A percentile compares a stretch with the other conserved stretches of the same genome.
Conservation (phyloP, 1,139 yeast species). For the Yamadazyma taylorii region DNA sequence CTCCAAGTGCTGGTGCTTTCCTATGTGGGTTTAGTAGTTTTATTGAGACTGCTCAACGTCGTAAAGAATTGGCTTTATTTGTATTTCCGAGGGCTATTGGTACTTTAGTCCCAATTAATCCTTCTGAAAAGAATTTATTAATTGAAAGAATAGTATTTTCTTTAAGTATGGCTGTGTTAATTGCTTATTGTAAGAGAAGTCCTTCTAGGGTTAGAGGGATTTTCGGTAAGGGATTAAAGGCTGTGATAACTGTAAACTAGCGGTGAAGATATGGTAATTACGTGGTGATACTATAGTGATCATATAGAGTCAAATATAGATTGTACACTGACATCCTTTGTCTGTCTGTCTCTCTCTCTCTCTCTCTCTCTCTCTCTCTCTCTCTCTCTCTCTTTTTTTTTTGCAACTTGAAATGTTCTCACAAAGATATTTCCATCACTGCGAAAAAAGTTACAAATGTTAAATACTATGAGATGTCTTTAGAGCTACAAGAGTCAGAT, state of each 20-base stretch:
- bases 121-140: conserved; percentile 25
- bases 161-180: conserved; percentile 33
- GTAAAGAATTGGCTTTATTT: conserved; percentile 41
- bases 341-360: too few species aligned
- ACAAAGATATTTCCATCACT: too few species aligned
- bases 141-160: conserved; percentile 33
- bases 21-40: conserved; percentile 37
- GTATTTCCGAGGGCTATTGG: conserved; percentile 42
- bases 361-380: too few species aligned
- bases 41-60: conserved; percentile 32
- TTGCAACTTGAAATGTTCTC: too few species aligned
- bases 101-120: conserved; percentile 30
- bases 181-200: conserved; percentile 30
- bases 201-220: conserved; percentile 35
- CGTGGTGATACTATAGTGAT: background rate
- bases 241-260: conserved; percentile 12
- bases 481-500: conserved; percentile 12
- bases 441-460: too few species aligned
- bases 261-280: too few species aligned
- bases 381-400: too few species aligned
- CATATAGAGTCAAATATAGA: background rate
- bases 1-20: conserved; percentile 30
- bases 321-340: too few species aligned
- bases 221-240: conserved; percentile 31
- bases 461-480: conserved; percentile 5